Percentiles rank a stretch among this genome's conserved stretches.
phyloP scores from a whole-genome alignment of 1,139 yeast genomes.

The Zhuliangozyma blackwelliae region DNA sequence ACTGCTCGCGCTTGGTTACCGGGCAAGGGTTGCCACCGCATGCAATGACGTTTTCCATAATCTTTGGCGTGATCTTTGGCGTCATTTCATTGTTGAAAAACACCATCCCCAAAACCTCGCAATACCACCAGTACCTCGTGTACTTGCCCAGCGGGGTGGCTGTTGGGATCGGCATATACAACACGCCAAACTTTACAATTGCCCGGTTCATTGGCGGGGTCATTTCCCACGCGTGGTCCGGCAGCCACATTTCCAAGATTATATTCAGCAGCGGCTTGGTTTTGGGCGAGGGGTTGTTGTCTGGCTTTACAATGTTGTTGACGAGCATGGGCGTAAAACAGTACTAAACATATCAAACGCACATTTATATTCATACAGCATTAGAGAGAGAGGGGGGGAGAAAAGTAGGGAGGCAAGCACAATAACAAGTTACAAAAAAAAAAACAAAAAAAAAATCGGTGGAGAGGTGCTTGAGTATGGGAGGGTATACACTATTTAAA shows the following conservation, averaged over 20 bases:
- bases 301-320: constrained; percentile 75
- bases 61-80: constrained; percentile 68
- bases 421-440: too few relatives aligned
- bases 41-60: constrained; percentile 61
- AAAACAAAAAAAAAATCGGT: too few relatives aligned
- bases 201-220: constrained; percentile 91
- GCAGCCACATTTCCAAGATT: constrained; percentile 47
- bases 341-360: constrained; percentile 18
- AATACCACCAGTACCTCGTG: constrained; percentile 39
- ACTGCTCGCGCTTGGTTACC: constrained; percentile 87
- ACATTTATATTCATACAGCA: too few relatives aligned
- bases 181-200: constrained; percentile 87
- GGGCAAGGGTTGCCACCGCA: constrained; percentile 87
- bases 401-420: too few relatives aligned
- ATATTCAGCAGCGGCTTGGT: constrained; percentile 90
- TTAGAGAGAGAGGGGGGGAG: too few relatives aligned
- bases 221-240: constrained; percentile 61
- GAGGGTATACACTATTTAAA: too few relatives aligned
- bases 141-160: constrained; percentile 93
- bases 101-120: constrained; percentile 35
- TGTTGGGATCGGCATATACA: constrained; percentile 93
- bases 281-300: constrained; percentile 87
- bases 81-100: constrained; percentile 64
- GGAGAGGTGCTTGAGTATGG: too few relatives aligned
- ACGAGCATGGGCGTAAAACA: constrained; percentile 58